Percentiles rank a stretch among this genome's conserved stretches.
Evolutionary conservation across 345 rosid genomes (phyloP).

Genomic region (Brassica incana): DNA sequence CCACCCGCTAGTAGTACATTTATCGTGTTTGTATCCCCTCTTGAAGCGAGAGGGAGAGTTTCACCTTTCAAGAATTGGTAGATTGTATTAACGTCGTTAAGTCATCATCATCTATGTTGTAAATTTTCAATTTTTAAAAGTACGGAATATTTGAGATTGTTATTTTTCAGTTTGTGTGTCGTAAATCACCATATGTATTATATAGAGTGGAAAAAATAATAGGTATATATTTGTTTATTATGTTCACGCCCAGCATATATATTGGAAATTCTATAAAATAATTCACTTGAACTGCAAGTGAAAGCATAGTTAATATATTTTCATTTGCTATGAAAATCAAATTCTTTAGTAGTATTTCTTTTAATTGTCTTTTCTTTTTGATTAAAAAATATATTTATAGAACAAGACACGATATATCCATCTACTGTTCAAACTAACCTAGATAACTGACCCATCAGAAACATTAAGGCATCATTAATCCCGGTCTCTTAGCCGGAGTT

Average conservation of each 20-base stretch:
- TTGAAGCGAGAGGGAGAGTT: conserved; percentile 31
- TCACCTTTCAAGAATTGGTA: conserved; percentile 5
- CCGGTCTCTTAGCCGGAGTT: too few relatives aligned
- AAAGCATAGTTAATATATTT: background rate
- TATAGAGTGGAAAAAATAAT: background rate
- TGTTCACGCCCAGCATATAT: background rate
- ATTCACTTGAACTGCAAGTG: background rate
- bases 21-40: conserved; percentile 8
- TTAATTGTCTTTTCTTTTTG: background rate
- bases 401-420: background rate
- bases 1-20: conserved; percentile 41
- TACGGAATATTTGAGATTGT: background rate
- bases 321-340: background rate
- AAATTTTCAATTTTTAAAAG: background rate
- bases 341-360: background rate
- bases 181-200: too few relatives aligned
- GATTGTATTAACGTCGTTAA: background rate
- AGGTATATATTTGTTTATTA: background rate
- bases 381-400: too few relatives aligned
- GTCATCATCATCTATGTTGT: conserved; percentile 21
- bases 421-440: background rate
- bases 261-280: background rate
- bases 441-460: too few relatives aligned
- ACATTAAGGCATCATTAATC: too few relatives aligned
- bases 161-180: background rate